Evolutionary conservation across 305 asterid species (phyloP).

Genomic region (Rubia balearica): DNA sequence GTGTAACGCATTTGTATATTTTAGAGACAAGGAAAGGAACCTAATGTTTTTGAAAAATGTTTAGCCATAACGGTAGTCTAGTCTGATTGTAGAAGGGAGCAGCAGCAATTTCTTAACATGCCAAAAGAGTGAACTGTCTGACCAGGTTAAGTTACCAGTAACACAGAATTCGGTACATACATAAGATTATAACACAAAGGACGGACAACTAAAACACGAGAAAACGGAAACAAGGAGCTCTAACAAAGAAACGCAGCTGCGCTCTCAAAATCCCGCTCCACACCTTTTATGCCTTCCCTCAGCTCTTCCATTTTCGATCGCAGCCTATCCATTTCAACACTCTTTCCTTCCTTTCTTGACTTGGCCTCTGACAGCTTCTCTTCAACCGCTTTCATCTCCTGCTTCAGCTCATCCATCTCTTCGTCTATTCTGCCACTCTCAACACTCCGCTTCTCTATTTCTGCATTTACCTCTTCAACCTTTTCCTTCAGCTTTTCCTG

Average conservation of each 20-base stretch:
- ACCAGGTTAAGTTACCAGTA: no score
- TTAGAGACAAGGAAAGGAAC: no score
- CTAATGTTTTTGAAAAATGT: no score
- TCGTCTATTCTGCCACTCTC: slow-evolving; percentile 28
- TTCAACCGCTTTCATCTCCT: slow-evolving; percentile 38
- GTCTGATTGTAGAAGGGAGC: no score
- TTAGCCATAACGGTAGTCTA: no score
- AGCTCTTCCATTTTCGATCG: slow-evolving; percentile 26
- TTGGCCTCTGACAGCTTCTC: slow-evolving; percentile 29
- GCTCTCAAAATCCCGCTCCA: slow-evolving; percentile 25
- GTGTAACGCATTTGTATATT: no score
- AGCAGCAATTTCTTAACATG: no score
- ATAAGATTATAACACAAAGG: no score
- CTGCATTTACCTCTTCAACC: slow-evolving; percentile 20
- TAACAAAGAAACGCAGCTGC: slow-evolving; percentile 10
- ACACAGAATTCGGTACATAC: no score
- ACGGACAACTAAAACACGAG: neutral
- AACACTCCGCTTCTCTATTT: slow-evolving; percentile 22
- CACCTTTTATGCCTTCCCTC: slow-evolving; percentile 21
- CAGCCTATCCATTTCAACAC: slow-evolving; percentile 30
- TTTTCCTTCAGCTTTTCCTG: slow-evolving; percentile 29
- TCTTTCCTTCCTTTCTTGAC: slow-evolving; percentile 29
- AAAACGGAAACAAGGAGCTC: neutral
- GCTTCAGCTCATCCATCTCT: slow-evolving; percentile 37
- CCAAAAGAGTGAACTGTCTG: no score